Evolutionary conservation across 2,329 filamentous ascomycete species (phyloP), one percentile per base, ranked within the genome.

Genomic region (Ceratocystiopsis minuta): DNA sequence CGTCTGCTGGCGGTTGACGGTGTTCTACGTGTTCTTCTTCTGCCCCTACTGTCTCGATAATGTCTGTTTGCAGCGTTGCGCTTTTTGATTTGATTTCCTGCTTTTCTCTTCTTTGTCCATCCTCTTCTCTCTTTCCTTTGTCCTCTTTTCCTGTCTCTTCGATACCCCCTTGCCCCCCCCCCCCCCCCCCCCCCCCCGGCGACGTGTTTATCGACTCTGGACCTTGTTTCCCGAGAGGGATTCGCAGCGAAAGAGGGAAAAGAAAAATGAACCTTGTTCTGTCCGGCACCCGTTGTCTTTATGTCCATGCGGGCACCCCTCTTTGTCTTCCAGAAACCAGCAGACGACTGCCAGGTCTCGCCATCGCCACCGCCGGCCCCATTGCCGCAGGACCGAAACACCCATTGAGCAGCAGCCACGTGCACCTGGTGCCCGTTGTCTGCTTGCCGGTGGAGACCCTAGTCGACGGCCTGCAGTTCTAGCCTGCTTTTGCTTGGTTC

Each of bases 361-460:
- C n/a, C n/a, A n/a, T n/a, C n/a, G n/a, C n/a, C n/a, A n/a, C n/a
- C 17, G 32, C 16, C 16, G 33, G 41, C 42, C 33, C 42, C 40
- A 42, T 45, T 9, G 24, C 24, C 24, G 24, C 24, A 28, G 32
- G 31, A 16, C 16, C 13, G 34, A 31, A 45, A 31, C 48, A 44
- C 49, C 56, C 55, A 57, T 54, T 55, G 46, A 55, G 48, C 50
- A 45, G 40, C 46, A 49, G 53, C 54, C 56, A 58, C 56, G 55
- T 58, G 52, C 55, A 42, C 45, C 37, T 15, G 32, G 44, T 45
- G 49, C 43, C 48, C 43, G 51, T 50, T 28, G 24, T 51, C 48
- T 51, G 49, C 51, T 48, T 48, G 41, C 33, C 40, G 40, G 52
- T 52, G 52, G 54, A 43, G 52, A 49, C 50, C 43, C 32, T 46